Percentiles rank a stretch among this genome's conserved stretches.
Evolutionary conservation across 345 rosid species (phyloP).

Genomic region (Salix caprea): DNA sequence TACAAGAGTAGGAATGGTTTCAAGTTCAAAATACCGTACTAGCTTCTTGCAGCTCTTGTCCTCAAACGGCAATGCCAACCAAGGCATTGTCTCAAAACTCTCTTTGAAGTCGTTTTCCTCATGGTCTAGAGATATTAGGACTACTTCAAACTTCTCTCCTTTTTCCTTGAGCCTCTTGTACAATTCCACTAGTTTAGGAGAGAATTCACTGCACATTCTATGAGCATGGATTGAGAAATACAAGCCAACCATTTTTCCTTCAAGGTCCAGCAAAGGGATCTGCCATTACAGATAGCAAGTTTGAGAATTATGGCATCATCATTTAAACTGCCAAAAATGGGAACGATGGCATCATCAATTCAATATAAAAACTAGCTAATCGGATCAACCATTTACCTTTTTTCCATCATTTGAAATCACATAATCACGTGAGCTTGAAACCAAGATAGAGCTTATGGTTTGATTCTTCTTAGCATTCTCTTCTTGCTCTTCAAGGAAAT

Average conservation of each 20-base stretch:
- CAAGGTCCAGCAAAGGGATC: slow-evolving; percentile 59
- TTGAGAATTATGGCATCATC: not conserved
- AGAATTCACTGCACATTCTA: slow-evolving; percentile 35
- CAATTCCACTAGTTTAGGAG: slow-evolving; percentile 45
- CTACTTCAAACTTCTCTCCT: slow-evolving; percentile 59
- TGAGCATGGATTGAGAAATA: slow-evolving; percentile 36
- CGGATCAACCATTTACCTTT: slow-evolving; percentile 11
- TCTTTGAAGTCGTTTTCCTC: slow-evolving; percentile 52
- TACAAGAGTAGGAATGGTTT: slow-evolving; percentile 49
- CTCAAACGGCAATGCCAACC: slow-evolving; percentile 63
- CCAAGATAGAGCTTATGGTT: slow-evolving; percentile 23
- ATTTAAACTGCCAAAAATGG: too few species aligned
- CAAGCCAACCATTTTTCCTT: slow-evolving; percentile 62
- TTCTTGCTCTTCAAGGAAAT: slow-evolving; percentile 17
- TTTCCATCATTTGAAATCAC: slow-evolving; percentile 29
- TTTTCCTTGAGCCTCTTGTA: slow-evolving; percentile 48
- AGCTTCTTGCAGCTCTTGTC: slow-evolving; percentile 48
- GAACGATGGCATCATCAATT: not conserved
- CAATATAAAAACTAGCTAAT: not conserved
- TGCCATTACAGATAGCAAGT: slow-evolving; percentile 8
- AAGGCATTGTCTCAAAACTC: slow-evolving; percentile 49
- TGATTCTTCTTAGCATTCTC: slow-evolving; percentile 36
- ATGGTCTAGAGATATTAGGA: slow-evolving; percentile 50
- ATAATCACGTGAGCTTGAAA: slow-evolving; percentile 24
- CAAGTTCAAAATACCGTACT: slow-evolving; percentile 49